phyloP scores from a whole-genome alignment of 2,329 filamentous ascomycete species.

The Colletotrichum musae region DNA sequence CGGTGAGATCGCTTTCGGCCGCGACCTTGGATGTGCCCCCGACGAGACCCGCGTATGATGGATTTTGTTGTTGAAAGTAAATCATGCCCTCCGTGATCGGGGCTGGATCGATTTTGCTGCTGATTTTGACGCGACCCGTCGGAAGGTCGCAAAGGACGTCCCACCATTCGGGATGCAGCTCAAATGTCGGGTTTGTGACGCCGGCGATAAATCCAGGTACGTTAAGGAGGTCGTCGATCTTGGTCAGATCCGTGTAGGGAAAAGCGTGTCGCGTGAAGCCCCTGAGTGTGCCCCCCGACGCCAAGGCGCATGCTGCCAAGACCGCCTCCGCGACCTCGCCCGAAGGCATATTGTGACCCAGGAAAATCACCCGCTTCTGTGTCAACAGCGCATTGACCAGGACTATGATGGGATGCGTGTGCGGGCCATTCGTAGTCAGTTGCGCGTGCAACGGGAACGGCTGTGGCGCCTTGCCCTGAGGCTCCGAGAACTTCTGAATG shows the following conservation, averaged over 20 bases:
- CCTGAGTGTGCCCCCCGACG: constrained; percentile 90
- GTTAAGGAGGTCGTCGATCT: constrained; percentile 95
- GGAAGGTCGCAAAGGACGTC: constrained; percentile 95
- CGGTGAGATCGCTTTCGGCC: constrained; percentile 77
- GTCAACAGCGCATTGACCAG: constrained; percentile 95
- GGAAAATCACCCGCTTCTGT: constrained; percentile 95
- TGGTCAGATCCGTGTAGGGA: constrained; percentile 97
- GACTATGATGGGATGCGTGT: constrained; percentile 94
- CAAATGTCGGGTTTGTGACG: constrained; percentile 97
- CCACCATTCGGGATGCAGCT: constrained; percentile 97
- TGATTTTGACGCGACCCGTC: constrained; percentile 94
- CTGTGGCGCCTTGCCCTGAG: constrained; percentile 86
- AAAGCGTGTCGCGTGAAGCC: constrained; percentile 98
- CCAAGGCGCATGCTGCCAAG: constrained; percentile 93
- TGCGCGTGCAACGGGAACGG: constrained; percentile 91
- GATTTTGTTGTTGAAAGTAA: constrained; percentile 89
- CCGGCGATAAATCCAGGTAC: constrained; percentile 98
- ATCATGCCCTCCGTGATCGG: constrained; percentile 86
- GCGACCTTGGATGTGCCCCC: constrained; percentile 57
- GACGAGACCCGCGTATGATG: constrained; percentile 66
- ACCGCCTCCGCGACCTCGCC: constrained; percentile 98
- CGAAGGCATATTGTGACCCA: constrained; percentile 95
- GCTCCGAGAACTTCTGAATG: constrained; percentile 91
- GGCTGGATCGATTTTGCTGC: constrained; percentile 85
- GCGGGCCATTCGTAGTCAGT: constrained; percentile 90